A percentile compares a stretch with the other conserved stretches of the same genome.
Evolutionary conservation across 176 grass and related monocot species (phyloP).

Genomic region (Microstegium vimineum): DNA sequence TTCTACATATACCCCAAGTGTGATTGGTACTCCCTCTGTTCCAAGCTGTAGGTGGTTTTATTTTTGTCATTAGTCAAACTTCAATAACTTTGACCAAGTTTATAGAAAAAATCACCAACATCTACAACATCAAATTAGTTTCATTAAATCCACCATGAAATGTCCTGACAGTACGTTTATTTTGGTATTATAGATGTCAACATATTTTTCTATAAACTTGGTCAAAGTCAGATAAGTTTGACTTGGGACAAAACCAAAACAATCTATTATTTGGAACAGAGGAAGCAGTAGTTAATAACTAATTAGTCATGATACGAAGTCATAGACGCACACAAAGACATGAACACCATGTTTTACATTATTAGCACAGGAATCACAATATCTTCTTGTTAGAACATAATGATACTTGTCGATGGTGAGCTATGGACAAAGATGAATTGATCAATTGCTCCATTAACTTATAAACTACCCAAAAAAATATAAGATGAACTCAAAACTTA

Average conservation of each 20-base stretch:
- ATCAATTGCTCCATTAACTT: slow-evolving; percentile 12
- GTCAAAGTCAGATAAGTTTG: background rate
- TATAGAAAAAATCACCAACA: background rate
- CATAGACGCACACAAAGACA: background rate
- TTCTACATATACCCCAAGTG: slow-evolving; percentile 2
- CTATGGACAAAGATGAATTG: background rate
- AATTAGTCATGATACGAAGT: background rate
- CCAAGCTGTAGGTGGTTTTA: background rate
- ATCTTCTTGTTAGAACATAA: too few species aligned
- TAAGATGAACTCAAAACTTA: slow-evolving; percentile 47
- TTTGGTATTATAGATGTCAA: background rate
- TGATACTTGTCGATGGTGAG: background rate
- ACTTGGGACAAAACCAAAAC: background rate
- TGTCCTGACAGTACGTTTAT: background rate
- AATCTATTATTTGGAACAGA: background rate
- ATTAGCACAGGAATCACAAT: background rate
- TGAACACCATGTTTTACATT: slow-evolving; percentile 13
- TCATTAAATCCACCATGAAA: background rate
- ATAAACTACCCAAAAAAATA: background rate
- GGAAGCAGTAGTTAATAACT: background rate
- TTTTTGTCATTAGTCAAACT: background rate
- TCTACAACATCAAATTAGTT: background rate
- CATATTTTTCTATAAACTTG: background rate
- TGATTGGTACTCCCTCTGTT: background rate
- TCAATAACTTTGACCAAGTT: background rate